phyloP scores from a whole-genome alignment of 202 grass and related monocot genomes.

The Dendrocalamus latiflorus region DNA sequence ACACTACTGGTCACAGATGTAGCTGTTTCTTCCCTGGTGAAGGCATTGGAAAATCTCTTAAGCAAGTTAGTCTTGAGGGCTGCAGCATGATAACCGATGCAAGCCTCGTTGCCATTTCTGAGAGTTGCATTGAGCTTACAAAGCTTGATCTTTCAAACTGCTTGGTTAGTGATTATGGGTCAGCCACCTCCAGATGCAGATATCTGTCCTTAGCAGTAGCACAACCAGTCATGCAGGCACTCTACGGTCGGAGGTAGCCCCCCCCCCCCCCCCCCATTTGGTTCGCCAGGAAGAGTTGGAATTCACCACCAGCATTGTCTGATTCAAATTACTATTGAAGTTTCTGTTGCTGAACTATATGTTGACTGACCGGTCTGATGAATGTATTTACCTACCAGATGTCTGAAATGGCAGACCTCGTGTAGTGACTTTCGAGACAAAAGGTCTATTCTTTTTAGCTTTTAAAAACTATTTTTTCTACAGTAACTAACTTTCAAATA shows the following conservation, averaged over 20 bases:
- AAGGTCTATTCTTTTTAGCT: too few species aligned
- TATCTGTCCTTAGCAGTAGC: conserved; percentile 37
- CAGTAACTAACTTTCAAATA: too few species aligned
- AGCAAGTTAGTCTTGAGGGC: conserved; percentile 72
- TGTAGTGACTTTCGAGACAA: not conserved
- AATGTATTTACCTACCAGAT: not conserved
- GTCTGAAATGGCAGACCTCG: not conserved
- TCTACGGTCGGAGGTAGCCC: too few species aligned
- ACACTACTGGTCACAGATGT: conserved; percentile 79
- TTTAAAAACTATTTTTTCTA: too few species aligned
- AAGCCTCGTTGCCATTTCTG: conserved; percentile 49
- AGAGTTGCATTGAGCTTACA: conserved; percentile 55
- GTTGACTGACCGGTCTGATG: not conserved
- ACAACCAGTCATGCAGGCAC: conserved; percentile 44
- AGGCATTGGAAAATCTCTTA: conserved; percentile 68
- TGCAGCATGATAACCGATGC: conserved; percentile 85
- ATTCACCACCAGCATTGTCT: not conserved
- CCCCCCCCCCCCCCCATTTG: too few species aligned
- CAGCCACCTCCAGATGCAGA: conserved; percentile 36
- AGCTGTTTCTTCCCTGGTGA: conserved; percentile 50
- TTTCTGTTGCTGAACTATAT: too few species aligned
- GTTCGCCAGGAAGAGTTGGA: not conserved
- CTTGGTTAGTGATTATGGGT: conserved; percentile 53
- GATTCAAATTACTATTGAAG: not conserved
- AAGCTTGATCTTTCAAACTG: conserved; percentile 83